Conservation (phyloP, 345 rosid species). For the Eucalyptus marginata region DNA sequence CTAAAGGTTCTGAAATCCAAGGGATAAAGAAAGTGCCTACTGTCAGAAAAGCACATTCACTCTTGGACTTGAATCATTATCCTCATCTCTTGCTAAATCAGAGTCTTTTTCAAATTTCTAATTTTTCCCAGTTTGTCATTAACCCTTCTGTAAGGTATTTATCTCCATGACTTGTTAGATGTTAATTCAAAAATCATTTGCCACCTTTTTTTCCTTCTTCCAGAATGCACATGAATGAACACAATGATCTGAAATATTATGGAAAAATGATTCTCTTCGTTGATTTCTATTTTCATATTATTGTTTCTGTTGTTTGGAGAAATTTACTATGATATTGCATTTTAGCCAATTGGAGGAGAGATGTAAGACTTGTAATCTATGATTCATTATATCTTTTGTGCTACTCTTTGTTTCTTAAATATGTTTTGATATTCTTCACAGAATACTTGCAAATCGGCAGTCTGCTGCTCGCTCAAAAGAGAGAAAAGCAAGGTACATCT, state of each 20-base stretch:
- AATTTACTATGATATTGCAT: background rate
- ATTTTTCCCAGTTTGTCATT: background rate
- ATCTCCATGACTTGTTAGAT: background rate
- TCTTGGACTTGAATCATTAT: background rate
- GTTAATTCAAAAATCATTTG: background rate
- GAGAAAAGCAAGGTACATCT: slow-evolving; percentile 71
- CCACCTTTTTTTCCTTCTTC: background rate
- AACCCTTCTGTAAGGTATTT: background rate
- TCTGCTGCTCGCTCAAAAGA: slow-evolving; percentile 94
- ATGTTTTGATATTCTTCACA: background rate
- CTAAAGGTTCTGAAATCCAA: background rate
- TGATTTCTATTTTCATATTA: background rate
- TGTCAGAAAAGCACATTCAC: background rate
- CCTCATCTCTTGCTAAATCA: background rate
- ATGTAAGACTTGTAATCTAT: background rate
- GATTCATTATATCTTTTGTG: background rate
- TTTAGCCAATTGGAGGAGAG: background rate
- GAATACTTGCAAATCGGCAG: slow-evolving; percentile 87
- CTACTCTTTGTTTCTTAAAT: background rate
- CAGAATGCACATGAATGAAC: background rate
- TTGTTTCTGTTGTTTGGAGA: background rate
- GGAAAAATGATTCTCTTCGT: background rate
- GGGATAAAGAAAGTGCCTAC: background rate
- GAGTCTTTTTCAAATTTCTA: background rate
- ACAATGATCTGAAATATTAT: background rate